These are phyloP conservation scores for Claviceps humidiphila DNA, from an alignment of 2,329 filamentous ascomycete species.

Conservation along the genomic window DNA sequence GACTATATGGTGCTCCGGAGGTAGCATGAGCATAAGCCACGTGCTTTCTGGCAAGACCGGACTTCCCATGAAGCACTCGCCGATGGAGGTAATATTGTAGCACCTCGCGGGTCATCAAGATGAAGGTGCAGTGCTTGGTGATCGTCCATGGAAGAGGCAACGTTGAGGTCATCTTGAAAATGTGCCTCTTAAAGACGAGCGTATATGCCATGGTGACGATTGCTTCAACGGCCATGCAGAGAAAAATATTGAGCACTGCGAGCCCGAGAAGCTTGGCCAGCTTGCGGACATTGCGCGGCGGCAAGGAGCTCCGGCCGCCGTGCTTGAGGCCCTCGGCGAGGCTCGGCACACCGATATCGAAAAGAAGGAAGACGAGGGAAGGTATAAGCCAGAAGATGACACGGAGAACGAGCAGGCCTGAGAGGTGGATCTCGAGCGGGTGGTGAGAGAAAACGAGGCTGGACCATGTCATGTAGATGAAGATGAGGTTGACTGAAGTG, in stretches of 20 bases:
- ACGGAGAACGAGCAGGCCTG: slow-evolving; percentile 55
- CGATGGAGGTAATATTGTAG: slow-evolving; percentile 66
- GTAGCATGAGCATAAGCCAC: slow-evolving; percentile 36
- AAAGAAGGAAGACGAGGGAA: slow-evolving; percentile 55
- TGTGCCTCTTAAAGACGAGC: slow-evolving; percentile 20
- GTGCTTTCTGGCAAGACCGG: slow-evolving; percentile 28
- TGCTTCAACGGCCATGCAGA: slow-evolving; percentile 31
- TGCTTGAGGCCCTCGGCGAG: slow-evolving; percentile 57
- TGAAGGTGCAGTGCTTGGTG: slow-evolving; percentile 31
- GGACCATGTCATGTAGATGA: slow-evolving; percentile 85
- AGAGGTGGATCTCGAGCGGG: slow-evolving; percentile 60
- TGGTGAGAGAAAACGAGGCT: slow-evolving; percentile 68
- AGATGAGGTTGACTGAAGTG: slow-evolving; percentile 71
- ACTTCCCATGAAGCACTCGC: slow-evolving; percentile 47
- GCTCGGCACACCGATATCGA: slow-evolving; percentile 59
- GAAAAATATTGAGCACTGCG: slow-evolving; percentile 31
- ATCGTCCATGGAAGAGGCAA: slow-evolving; percentile 41
- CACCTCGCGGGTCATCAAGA: slow-evolving; percentile 37
- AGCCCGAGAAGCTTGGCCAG: slow-evolving; percentile 26
- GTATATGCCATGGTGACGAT: slow-evolving; percentile 25
- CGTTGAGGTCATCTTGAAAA: slow-evolving; percentile 34
- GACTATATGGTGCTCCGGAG: slow-evolving; percentile 43
- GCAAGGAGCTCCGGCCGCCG: slow-evolving; percentile 39
- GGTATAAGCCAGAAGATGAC: slow-evolving; percentile 60
- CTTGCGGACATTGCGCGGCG: slow-evolving; percentile 26